These are phyloP conservation scores for Cordyceps fumosorosea DNA, from an alignment of 2,329 filamentous ascomycete genomes.

Conservation along the genomic window DNA sequence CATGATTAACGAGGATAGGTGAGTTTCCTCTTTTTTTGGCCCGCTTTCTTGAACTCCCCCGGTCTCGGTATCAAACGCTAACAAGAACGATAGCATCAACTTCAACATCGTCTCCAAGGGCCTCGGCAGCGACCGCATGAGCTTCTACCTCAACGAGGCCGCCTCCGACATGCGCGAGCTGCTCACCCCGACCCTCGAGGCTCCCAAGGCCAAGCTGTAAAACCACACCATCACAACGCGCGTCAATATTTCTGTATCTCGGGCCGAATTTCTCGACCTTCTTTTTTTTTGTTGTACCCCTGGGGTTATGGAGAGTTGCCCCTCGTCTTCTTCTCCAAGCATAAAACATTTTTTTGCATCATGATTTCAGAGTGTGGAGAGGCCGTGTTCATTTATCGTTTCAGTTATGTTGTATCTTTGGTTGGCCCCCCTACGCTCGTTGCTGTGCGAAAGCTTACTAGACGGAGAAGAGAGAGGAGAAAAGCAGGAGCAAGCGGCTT, in stretches of 20 bases:
- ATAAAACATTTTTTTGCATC: constrained; percentile 1
- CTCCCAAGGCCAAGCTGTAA: constrained; percentile 83
- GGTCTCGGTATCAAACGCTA: background rate
- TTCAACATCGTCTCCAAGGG: constrained; percentile 97
- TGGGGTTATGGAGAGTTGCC: background rate
- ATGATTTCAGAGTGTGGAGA: constrained; percentile 1
- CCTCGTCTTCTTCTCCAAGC: background rate
- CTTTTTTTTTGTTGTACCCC: background rate
- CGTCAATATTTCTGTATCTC: background rate
- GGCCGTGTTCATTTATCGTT: background rate
- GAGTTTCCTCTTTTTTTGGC: constrained; percentile 22
- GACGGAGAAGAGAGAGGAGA: background rate
- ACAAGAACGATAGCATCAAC: constrained; percentile 61
- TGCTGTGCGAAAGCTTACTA: background rate
- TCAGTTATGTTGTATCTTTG: background rate
- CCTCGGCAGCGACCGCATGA: constrained; percentile 86
- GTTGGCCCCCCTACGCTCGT: background rate
- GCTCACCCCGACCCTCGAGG: constrained; percentile 70
- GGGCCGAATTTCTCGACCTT: background rate
- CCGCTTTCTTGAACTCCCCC: too few species aligned
- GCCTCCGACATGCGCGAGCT: constrained; percentile 84
- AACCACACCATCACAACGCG: background rate
- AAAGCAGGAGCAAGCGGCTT: background rate
- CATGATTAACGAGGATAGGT: constrained; percentile 99
- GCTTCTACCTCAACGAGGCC: constrained; percentile 90